Base-by-base conservation (phyloP, 208 protist genomes). In the Acanthamoeba royreba region DNA sequence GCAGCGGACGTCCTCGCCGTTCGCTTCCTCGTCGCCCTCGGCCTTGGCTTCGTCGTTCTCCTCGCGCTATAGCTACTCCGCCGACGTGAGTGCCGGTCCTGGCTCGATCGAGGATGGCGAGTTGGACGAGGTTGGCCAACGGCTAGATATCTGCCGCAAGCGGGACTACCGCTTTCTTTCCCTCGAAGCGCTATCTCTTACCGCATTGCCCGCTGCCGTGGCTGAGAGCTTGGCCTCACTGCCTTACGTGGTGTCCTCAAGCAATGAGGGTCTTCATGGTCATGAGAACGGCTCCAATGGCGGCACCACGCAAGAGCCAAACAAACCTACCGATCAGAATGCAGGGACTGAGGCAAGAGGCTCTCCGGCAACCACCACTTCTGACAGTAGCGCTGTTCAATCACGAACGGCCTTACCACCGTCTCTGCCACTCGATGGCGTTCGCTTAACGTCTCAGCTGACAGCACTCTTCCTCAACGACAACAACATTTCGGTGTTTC, bases 61-160 rank as follows among this genome's bases (percentile, higher is more conserved):
- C 3, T 28, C 66, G 28, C 66, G 35, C 4, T 79, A 4, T 17
- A 2, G 38, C 1, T n/a, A 40, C 42, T 0, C 8, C 2, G 11
- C n/a, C 9, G 1, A 7, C 49, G 22, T 22, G 15, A 58, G 22
- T 13, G 15, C 19, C 43, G 35, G 1, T 8, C n/a, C n/a, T n/a
- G n/a, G n/a, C n/a, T n/a, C n/a, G n/a, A n/a, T n/a, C n/a, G n/a
- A n/a, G n/a, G n/a, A n/a, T n/a, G 38, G 4, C 35, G 35, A 11
- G 38, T 83, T 1, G 35, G 81, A 89, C 15, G 81, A 89, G 9
- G 81, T 89, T 5, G 46, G 35, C 1, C 81, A 66, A 35, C 81
- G 81, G 13, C 31, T 89, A 4, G 33, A 89, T 25, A 89, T 89
- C 49, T 89, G 81, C 81, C 81, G 45, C 43, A 55, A 89, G 81